These are phyloP conservation scores for Crucibulum cyathiforme DNA, from an alignment of 1,284 basidiomycete species.

Conservation along the genomic window DNA sequence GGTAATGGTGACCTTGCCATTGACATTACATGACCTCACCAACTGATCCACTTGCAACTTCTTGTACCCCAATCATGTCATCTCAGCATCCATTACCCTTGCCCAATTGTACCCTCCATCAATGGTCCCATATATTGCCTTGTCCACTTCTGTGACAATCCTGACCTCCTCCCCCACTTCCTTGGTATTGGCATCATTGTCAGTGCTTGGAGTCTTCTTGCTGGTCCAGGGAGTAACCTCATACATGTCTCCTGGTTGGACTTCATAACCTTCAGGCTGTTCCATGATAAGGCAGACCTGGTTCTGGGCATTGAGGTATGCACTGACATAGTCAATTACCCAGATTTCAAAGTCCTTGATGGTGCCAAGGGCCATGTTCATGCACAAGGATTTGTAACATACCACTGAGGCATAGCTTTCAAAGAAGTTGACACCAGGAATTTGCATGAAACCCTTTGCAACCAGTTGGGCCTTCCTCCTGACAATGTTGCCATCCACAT, in stretches of 20 bases:
- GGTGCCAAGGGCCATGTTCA: constrained; percentile 33
- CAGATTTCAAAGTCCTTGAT: constrained; percentile 26
- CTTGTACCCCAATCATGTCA: constrained; percentile 9
- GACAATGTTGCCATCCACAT: constrained; percentile 27
- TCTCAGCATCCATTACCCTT: constrained; percentile 5
- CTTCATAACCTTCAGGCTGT: constrained; percentile 14
- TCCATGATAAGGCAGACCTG: constrained; percentile 21
- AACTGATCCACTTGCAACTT: constrained; percentile 15
- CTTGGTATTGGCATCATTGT: neutral
- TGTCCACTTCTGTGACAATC: constrained; percentile 2
- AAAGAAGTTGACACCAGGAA: constrained; percentile 31
- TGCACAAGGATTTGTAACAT: constrained; percentile 31
- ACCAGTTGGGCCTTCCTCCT: constrained; percentile 39
- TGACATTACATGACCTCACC: constrained; percentile 1
- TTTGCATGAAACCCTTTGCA: constrained; percentile 41
- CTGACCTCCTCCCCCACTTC: constrained; percentile 8
- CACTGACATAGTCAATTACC: constrained; percentile 38
- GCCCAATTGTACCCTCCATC: constrained; percentile 21
- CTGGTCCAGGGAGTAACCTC: too few relatives aligned
- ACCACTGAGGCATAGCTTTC: constrained; percentile 43
- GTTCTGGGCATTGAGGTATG: constrained; percentile 35
- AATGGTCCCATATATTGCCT: constrained; percentile 16
- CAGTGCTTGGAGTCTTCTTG: too few relatives aligned
- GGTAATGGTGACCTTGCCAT: constrained; percentile 13
- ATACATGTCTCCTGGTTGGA: too few relatives aligned